These are phyloP conservation scores for Hysterium pulicare DNA, from an alignment of 2,329 filamentous ascomycete species.

Conservation along the genomic window DNA sequence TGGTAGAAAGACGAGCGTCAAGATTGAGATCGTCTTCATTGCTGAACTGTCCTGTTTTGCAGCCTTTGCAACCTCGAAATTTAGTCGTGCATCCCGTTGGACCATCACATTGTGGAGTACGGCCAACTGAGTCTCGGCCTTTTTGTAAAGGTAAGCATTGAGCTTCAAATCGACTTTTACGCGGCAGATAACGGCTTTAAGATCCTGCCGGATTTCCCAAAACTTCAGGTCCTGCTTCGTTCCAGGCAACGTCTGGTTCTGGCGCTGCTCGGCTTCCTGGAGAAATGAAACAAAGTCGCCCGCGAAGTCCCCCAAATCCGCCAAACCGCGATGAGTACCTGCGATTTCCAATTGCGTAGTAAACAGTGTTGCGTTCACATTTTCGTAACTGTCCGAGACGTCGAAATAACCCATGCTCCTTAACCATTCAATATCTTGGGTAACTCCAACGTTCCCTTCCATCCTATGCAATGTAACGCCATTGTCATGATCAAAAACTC, in stretches of 20 bases:
- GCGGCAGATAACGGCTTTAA: not conserved
- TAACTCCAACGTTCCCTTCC: not conserved
- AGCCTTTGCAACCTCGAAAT: not conserved
- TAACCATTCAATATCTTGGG: not conserved
- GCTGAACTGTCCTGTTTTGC: not conserved
- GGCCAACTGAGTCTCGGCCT: not conserved
- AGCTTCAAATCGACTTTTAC: not conserved
- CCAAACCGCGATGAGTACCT: not conserved
- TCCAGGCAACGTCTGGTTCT: not conserved
- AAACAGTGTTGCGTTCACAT: not conserved
- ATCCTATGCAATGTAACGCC: not conserved
- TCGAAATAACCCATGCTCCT: not conserved
- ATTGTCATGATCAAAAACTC: not conserved
- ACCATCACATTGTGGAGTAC: constrained; percentile 1
- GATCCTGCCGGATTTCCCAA: not conserved
- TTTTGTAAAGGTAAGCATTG: not conserved
- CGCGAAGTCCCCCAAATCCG: not conserved
- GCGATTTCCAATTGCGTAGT: not conserved
- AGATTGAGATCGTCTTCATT: constrained; percentile 1
- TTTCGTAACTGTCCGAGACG: not conserved
- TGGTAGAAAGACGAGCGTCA: not conserved
- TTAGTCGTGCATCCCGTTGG: not conserved
- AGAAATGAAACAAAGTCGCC: not conserved
- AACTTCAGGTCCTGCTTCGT: not conserved
- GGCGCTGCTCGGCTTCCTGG: not conserved